phyloP scores from a whole-genome alignment of 768 basidiomycete species.

The Macrolepiota dolichaula region DNA sequence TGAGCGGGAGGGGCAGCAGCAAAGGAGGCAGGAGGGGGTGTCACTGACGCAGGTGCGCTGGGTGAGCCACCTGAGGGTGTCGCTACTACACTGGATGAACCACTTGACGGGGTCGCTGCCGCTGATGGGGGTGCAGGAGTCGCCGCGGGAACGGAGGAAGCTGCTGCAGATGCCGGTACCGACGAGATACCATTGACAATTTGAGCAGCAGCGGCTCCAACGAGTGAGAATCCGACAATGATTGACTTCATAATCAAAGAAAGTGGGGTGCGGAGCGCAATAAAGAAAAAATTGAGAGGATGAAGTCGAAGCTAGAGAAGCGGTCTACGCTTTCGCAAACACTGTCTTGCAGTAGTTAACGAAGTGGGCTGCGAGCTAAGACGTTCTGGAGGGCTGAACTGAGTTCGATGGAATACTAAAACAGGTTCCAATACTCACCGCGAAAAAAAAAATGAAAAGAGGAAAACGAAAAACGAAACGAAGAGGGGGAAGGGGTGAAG shows the following conservation, averaged over 20 bases:
- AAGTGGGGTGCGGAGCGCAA: conserved; percentile 38
- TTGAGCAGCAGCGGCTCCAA: conserved; percentile 55
- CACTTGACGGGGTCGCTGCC: conserved; percentile 17
- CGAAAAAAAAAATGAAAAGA: conserved; percentile 33
- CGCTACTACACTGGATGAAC: conserved; percentile 18
- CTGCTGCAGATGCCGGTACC: conserved; percentile 27
- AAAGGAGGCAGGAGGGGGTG: conserved; percentile 18
- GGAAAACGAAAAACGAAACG: conserved; percentile 39
- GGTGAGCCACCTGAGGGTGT: conserved; percentile 18
- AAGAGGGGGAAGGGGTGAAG: conserved; percentile 30
- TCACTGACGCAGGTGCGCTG: conserved; percentile 19
- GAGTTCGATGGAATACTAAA: conserved; percentile 36
- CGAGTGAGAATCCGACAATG: conserved; percentile 55
- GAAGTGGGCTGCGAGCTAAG: conserved; percentile 35
- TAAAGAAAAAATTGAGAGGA: conserved; percentile 30
- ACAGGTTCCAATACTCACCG: conserved; percentile 33
- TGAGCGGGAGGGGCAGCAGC: conserved; percentile 30
- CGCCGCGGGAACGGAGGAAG: conserved; percentile 15
- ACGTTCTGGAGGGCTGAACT: conserved; percentile 31
- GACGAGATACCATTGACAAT: conserved; percentile 44
- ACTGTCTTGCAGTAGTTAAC: conserved; percentile 62
- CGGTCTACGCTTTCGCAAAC: conserved; percentile 68
- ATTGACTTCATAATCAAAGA: conserved; percentile 64
- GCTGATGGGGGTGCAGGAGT: conserved; percentile 15
- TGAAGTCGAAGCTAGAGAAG: conserved; percentile 42